Percentiles rank a stretch among this genome's conserved stretches.
These are phyloP conservation scores for Scopulariopsis brevicaulis DNA, from an alignment of 2,329 filamentous ascomycete species.

Conservation along the genomic window DNA sequence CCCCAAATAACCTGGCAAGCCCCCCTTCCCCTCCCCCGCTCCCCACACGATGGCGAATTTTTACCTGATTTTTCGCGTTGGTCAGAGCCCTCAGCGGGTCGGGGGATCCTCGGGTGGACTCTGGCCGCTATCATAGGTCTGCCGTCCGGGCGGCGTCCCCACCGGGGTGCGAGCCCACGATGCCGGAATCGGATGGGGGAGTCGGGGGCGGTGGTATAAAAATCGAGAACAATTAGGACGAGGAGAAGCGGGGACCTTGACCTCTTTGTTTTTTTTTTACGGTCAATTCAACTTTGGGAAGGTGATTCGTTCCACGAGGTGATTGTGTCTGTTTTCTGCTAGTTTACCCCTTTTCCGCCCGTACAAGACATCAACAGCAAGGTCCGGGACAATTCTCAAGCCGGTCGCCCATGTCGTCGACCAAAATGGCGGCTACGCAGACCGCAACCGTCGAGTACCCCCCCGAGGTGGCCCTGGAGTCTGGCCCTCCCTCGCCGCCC, in stretches of 20 bases:
- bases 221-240: neutral
- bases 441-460: neutral
- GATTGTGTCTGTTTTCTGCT: neutral
- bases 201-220: neutral
- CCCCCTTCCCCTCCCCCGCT: neutral
- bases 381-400: neutral
- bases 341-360: neutral
- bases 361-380: neutral
- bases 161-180: neutral
- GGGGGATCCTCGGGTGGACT: neutral
- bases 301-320: too few relatives aligned
- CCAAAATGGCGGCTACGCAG: neutral
- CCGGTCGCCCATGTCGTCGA: neutral
- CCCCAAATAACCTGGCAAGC: neutral
- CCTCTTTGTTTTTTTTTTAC: neutral
- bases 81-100: neutral
- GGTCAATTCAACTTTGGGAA: too few relatives aligned
- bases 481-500: neutral
- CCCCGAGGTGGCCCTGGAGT: neutral
- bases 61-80: neutral
- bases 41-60: neutral
- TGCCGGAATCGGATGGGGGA: neutral
- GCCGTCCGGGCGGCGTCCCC: neutral
- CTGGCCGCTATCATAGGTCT: neutral
- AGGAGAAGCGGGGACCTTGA: neutral